These are phyloP conservation scores for Ustilago lituana DNA, from an alignment of 1,284 basidiomycete genomes.

Conservation along the genomic window DNA sequence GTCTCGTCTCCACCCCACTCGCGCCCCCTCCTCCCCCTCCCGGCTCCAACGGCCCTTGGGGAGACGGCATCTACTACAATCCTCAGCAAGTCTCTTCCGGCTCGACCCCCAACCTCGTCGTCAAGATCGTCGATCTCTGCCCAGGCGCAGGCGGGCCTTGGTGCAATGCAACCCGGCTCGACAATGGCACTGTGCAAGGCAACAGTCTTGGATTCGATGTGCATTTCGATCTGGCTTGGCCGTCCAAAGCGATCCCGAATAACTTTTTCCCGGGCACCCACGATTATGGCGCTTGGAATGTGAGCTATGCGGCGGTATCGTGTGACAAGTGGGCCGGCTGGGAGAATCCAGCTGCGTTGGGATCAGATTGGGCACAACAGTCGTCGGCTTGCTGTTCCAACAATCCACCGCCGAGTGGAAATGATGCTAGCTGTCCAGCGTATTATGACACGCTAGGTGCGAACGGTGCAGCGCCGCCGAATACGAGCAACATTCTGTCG, in stretches of 20 bases:
- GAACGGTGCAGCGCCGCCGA: constrained; percentile 25
- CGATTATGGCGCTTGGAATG: constrained; percentile 60
- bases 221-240: constrained; percentile 63
- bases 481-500: constrained; percentile 48
- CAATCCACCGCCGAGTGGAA: constrained; percentile 37
- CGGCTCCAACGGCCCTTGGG: constrained; percentile 26
- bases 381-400: constrained; percentile 51
- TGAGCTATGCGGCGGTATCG: constrained; percentile 44
- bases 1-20: constrained; percentile 49
- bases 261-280: constrained; percentile 52
- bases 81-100: constrained; percentile 17
- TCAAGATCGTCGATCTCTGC: constrained; percentile 57
- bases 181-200: constrained; percentile 21
- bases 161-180: constrained; percentile 47
- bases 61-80: constrained; percentile 46
- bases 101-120: constrained; percentile 47
- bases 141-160: constrained; percentile 45
- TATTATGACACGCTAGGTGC: constrained; percentile 40
- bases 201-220: constrained; percentile 51
- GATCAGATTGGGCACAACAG: constrained; percentile 55
- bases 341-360: constrained; percentile 42
- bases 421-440: constrained; percentile 33
- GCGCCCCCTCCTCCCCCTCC: constrained; percentile 29
- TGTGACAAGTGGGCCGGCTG: constrained; percentile 52
- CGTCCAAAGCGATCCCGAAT: constrained; percentile 38